phyloP scores from a whole-genome alignment of 2,329 filamentous ascomycete genomes.

The Ilyonectria destructans region DNA sequence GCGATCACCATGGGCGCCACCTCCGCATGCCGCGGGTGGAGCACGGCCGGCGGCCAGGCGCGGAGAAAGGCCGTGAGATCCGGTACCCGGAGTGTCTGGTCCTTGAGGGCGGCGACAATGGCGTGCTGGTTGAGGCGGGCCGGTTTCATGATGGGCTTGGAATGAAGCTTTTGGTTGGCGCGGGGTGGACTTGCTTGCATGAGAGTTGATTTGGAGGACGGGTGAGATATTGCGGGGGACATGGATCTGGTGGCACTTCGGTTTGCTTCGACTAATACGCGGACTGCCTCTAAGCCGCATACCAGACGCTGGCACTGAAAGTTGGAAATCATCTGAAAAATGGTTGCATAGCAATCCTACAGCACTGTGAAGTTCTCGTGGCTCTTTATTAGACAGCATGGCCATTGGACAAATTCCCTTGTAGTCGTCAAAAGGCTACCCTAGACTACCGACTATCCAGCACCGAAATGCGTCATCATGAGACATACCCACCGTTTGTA shows the following conservation, averaged over 20 bases:
- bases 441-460: not conserved
- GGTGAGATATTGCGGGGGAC: slow-evolving; percentile 5
- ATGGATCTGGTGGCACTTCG: not conserved
- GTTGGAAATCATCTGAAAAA: not conserved
- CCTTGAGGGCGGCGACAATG: slow-evolving; percentile 45
- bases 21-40: slow-evolving; percentile 44
- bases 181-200: not conserved
- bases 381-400: not conserved
- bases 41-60: slow-evolving; percentile 44
- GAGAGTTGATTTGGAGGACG: not conserved
- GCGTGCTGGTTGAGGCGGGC: slow-evolving; percentile 39
- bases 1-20: slow-evolving; percentile 41
- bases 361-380: not conserved
- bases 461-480: no score
- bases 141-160: slow-evolving; percentile 36
- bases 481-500: no score
- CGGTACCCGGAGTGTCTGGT: slow-evolving; percentile 49
- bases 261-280: not conserved
- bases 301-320: not conserved
- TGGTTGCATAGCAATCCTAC: not conserved
- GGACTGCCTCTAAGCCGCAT: not conserved
- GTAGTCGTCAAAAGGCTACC: not conserved
- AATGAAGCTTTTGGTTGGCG: slow-evolving; percentile 13
- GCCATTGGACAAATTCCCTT: not conserved
- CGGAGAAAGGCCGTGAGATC: slow-evolving; percentile 46